Conservation (phyloP, 1,284 basidiomycete genomes). For the Trametes versicolor region DNA sequence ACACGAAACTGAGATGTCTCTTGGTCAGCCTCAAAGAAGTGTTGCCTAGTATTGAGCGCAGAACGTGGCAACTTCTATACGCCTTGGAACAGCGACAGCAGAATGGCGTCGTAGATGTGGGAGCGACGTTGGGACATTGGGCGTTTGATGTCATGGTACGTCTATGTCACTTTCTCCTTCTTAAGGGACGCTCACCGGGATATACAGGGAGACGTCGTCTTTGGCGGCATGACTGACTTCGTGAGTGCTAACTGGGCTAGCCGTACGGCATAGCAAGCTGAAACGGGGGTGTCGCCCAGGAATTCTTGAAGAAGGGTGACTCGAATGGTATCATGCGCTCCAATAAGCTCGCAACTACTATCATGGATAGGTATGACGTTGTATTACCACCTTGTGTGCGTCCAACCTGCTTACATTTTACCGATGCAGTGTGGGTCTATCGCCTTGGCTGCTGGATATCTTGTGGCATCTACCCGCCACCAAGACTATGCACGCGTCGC, state of each 20-base stretch:
- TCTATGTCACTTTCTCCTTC: neutral
- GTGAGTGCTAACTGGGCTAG: neutral
- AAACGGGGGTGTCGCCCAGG: slow-evolving; percentile 8
- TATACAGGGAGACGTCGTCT: slow-evolving; percentile 7
- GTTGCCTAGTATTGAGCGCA: slow-evolving; percentile 3
- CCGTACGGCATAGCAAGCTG: no score
- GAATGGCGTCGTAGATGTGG: neutral
- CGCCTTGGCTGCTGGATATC: slow-evolving; percentile 37
- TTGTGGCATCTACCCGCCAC: slow-evolving; percentile 34
- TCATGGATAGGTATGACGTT: slow-evolving; percentile 26
- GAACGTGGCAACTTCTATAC: slow-evolving; percentile 1
- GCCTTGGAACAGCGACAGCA: neutral
- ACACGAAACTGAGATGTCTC: neutral
- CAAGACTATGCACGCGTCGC: slow-evolving; percentile 19
- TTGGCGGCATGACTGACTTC: neutral
- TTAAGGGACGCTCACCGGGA: no score
- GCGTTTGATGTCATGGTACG: slow-evolving; percentile 5
- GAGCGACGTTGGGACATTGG: neutral
- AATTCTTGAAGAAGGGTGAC: slow-evolving; percentile 35
- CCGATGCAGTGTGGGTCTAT: slow-evolving; percentile 29
- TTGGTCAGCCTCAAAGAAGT: neutral
- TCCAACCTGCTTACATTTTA: neutral
- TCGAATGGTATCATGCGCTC: slow-evolving; percentile 26
- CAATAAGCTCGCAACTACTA: slow-evolving; percentile 28
- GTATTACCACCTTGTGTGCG: no score